A percentile compares a stretch with the other conserved stretches of the same genome.
phyloP scores from a whole-genome alignment of 2,329 filamentous ascomycete species.

The Fusarium sp. region DNA sequence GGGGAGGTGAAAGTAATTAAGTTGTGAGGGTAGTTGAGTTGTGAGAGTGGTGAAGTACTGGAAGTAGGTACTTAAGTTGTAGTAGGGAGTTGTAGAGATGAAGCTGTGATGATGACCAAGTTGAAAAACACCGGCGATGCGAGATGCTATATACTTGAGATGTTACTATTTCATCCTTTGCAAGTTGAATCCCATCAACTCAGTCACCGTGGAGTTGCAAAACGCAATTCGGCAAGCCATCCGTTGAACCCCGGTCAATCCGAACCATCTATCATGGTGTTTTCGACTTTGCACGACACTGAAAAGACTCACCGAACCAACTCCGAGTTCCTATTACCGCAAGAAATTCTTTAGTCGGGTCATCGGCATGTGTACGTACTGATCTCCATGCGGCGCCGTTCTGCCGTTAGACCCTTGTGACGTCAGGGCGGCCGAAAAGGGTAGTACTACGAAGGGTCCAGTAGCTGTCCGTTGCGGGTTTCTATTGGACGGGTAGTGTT shows the following conservation, averaged over 20 bases:
- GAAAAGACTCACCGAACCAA: background rate
- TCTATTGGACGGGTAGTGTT: background rate
- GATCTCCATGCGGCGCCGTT: background rate
- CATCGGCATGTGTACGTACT: background rate
- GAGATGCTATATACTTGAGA: background rate
- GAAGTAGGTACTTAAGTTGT: background rate
- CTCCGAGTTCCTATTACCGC: background rate
- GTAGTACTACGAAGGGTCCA: background rate
- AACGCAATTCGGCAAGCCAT: background rate
- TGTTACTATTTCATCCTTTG: background rate
- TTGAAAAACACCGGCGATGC: background rate
- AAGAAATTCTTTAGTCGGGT: background rate
- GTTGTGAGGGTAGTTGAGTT: background rate
- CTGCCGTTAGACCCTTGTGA: background rate
- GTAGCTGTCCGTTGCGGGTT: background rate
- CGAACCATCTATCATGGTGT: background rate
- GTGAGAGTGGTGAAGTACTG: background rate
- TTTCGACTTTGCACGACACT: background rate
- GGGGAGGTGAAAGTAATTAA: background rate
- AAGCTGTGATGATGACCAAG: background rate
- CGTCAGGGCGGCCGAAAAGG: background rate
- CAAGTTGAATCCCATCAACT: background rate
- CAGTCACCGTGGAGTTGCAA: background rate
- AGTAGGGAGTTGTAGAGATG: background rate
- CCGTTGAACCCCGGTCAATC: background rate